These are phyloP conservation scores for Juglanconis oblonga DNA, from an alignment of 2,329 filamentous ascomycete species.

Conservation along the genomic window DNA sequence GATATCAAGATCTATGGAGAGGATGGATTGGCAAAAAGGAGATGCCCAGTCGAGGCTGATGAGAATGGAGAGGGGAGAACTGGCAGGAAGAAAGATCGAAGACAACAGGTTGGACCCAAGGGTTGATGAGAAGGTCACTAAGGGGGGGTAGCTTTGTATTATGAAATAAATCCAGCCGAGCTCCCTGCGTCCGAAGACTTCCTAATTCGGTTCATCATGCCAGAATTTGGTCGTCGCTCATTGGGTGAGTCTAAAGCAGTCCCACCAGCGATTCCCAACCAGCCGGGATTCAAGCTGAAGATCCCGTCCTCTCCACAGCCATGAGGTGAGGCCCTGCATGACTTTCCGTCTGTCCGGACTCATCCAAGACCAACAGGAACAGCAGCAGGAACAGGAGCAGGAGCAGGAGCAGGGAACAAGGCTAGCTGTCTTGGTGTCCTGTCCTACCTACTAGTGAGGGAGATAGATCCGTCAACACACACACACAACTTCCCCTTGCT, in stretches of 20 bases:
- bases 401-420: not conserved
- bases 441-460: not conserved
- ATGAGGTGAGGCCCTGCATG: conserved; percentile 12
- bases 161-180: not conserved
- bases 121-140: not conserved
- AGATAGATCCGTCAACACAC: not conserved
- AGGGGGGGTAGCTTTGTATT: conserved; percentile 16
- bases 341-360: conserved; percentile 18
- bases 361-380: not conserved
- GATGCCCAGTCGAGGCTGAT: not conserved
- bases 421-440: not conserved
- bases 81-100: not conserved
- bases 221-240: not conserved
- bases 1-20: not conserved
- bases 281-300: conserved; percentile 5
- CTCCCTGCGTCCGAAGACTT: conserved; percentile 16
- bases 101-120: not conserved
- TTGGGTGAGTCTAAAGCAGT: not conserved
- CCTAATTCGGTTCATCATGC: conserved; percentile 3
- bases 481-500: too few relatives aligned
- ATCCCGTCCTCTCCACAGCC: not conserved
- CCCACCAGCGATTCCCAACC: conserved; percentile 7
- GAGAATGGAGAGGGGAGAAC: not conserved
- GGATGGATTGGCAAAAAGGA: not conserved
- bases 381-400: too few relatives aligned